phyloP scores from a whole-genome alignment of 1,284 basidiomycete genomes.

The Agroathelia rolfsii region DNA sequence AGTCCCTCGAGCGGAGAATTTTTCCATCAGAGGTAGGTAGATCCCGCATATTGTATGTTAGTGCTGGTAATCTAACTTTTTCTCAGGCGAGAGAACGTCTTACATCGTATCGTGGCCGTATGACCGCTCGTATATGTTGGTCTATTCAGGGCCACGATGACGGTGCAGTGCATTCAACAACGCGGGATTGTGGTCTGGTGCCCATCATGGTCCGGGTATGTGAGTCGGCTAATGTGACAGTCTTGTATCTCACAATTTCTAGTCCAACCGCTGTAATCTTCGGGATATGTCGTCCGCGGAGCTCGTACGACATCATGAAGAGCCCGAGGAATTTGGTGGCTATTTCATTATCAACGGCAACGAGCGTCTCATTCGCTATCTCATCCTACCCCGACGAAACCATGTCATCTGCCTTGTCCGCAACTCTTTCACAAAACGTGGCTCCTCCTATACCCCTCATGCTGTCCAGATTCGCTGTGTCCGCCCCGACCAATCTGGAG shows the following conservation, averaged over 20 bases:
- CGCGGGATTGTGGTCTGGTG: constrained; percentile 84
- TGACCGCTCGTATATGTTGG: constrained; percentile 89
- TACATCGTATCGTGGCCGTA: constrained; percentile 84
- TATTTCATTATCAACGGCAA: constrained; percentile 99
- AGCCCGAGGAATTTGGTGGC: constrained; percentile 96
- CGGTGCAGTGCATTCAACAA: constrained; percentile 64
- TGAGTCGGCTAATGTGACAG: constrained; percentile 13
- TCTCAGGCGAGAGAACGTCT: constrained; percentile 82
- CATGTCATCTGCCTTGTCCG: constrained; percentile 84
- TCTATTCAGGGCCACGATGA: constrained; percentile 60
- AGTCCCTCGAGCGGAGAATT: constrained; percentile 67
- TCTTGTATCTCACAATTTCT: constrained; percentile 6
- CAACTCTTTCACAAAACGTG: constrained; percentile 84
- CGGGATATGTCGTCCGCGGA: constrained; percentile 78
- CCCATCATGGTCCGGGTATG: constrained; percentile 95
- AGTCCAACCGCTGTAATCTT: constrained; percentile 94
- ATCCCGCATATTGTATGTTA: constrained; percentile 7
- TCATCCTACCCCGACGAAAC: constrained; percentile 85
- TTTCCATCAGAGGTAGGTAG: constrained; percentile 80
- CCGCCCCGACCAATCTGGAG: constrained; percentile 82
- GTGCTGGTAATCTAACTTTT: constrained; percentile 4
- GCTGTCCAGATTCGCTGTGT: constrained; percentile 96
- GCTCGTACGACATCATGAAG: constrained; percentile 87
- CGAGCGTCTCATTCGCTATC: constrained; percentile 96
- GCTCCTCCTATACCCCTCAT: constrained; percentile 89